Evolutionary conservation across 805 yeast genomes (phyloP), one percentile per base, ranked within the genome.

Genomic region (Ogataea kodamae): DNA sequence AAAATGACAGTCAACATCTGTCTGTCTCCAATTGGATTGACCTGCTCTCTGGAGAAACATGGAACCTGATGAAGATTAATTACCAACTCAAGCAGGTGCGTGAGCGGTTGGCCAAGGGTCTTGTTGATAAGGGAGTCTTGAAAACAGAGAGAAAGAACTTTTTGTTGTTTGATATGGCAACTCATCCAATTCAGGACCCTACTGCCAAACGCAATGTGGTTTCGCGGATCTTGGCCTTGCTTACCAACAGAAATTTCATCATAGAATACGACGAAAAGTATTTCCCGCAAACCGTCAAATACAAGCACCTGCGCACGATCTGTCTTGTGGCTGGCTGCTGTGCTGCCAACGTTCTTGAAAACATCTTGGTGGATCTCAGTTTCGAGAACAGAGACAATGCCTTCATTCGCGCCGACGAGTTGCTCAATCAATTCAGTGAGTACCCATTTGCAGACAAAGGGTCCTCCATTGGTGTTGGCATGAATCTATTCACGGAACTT

Each of bases 71-170:
- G 76, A 92, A 92, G 58, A 88, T 90, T 49, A 83, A 81, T 54
- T 92, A 90, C 65, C 98, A 92, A 64, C 74, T 92, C 59, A 92
- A 92, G 56, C 98, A 92, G 65, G 98, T 92, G 5, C 78, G 98
- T 55, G 98, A 92, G 63, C 74, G 98, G 49, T 70, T 92, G 45
- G 95, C 96, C 35, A 92, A 92, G 62, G 98, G 98, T 1, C 70
- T 92, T 33, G 98, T 94, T 22, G 98, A 92, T 61, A 92, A 92
- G 64, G 97, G 98, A 14, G 81, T 92, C 28, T 72, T 94, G 53
- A 80, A 96, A 65, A 92, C 98, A 6, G 98, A 92, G 62, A 78
- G 95, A 60, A 87, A 89, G 58, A 92, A 87, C 64, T 92, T 92
- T 57, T 77, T 92, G 52, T 67, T 92, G 34, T 92, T 92, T 51